Evolutionary conservation across 352 stramenopile genomes (phyloP).

Genomic region (Pythium chondricola): DNA sequence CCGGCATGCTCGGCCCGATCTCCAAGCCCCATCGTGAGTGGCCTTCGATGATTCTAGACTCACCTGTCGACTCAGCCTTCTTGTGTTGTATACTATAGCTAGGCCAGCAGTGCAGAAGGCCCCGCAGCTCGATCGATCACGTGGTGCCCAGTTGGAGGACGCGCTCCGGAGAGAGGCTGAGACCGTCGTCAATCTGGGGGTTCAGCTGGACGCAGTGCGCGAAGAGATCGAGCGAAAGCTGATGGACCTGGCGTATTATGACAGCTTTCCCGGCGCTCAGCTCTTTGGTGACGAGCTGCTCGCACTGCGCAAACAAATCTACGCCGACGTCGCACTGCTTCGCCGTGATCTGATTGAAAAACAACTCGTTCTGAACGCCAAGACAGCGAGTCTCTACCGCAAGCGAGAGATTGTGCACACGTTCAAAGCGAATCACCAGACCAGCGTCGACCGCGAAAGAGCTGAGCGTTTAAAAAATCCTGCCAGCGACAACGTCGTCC

Average conservation of each 20-base stretch:
- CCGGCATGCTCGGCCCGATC: constrained; percentile 60
- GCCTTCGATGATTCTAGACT: background rate
- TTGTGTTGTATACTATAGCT: constrained; percentile 12
- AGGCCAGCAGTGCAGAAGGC: constrained; percentile 22
- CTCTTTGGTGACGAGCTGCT: constrained; percentile 39
- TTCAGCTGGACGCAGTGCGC: constrained; percentile 41
- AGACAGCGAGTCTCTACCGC: constrained; percentile 44
- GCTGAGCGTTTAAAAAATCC: constrained; percentile 6
- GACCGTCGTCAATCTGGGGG: constrained; percentile 34
- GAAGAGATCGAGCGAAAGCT: constrained; percentile 71
- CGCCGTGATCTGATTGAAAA: constrained; percentile 48
- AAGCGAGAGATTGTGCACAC: constrained; percentile 66
- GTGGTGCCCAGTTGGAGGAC: constrained; percentile 69
- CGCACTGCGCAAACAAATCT: constrained; percentile 38
- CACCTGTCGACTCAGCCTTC: background rate
- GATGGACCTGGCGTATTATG: constrained; percentile 76
- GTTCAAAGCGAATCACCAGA: constrained; percentile 64
- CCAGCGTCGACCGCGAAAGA: constrained; percentile 30
- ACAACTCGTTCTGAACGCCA: constrained; percentile 39
- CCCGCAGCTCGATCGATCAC: constrained; percentile 37
- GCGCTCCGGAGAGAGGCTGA: constrained; percentile 39
- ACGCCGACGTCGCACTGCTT: constrained; percentile 27
- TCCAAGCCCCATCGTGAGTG: constrained; percentile 44
- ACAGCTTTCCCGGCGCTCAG: constrained; percentile 57
- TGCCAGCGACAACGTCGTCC: background rate